Evolutionary conservation across 176 grass and related monocot genomes (phyloP), one percentile per base, ranked within the genome.

Genomic region (Avena atlantica): DNA sequence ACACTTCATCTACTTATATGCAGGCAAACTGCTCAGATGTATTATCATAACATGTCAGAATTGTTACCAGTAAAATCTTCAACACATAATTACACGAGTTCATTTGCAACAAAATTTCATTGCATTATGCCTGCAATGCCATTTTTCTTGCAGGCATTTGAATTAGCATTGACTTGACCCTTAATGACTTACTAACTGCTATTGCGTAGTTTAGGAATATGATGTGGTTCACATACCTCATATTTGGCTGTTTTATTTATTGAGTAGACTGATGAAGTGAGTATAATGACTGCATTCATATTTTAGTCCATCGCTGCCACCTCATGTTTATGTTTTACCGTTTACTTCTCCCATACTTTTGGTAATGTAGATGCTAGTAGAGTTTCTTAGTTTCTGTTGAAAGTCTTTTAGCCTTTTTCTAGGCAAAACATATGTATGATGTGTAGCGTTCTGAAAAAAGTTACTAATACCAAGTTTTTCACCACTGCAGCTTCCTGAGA

Each of bases 401-500:
- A 63, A 36, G 29, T 57, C 20, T 50, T 77, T 82, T 77, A 7
- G 82, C 24, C 45, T 83, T 55, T 47, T 71, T 48, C 12, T 72
- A 17, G 34, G 49, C 48, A 36, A 74, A 50, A 55, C 40, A 51
- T 84, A 16, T 59, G 16, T 69, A 45, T 88, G 34, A 25, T 59
- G 0, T 74, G 23, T 81, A 47, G n/a, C 12, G 16, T n/a, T 20
- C 62, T 77, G 50, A 20, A 17, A 78, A 55, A 37, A 73, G 11
- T 67, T 59, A 71, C 25, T 90, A 74, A 93, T 86, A 45, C 6
- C 13, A 53, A 36, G 21, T 52, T 73, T 73, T 60, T 73, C 53
- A 34, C 27, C 84, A 66, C 62, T 52, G 64, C 92, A 98, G 96
- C 87, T 96, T 78, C 70, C 81, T 23, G 96, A 96, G 80, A 91